Evolutionary conservation across 2,329 filamentous ascomycete species (phyloP).

Genomic region (Davidsoniella virescens): DNA sequence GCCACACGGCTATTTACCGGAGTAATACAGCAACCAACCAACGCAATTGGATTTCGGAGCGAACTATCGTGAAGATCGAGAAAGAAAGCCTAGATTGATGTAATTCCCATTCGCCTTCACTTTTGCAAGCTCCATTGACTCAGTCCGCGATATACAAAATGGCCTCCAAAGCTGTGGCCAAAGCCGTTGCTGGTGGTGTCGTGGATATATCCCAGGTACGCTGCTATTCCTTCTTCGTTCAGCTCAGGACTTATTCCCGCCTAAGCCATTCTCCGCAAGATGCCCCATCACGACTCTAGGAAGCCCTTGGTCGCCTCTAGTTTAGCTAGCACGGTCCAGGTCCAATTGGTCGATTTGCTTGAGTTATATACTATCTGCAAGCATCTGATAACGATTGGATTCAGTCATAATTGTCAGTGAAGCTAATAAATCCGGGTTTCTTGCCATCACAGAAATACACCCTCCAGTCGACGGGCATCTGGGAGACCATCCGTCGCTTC

Average conservation of each 20-base stretch:
- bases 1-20: background rate
- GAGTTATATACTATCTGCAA: background rate
- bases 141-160: conserved; percentile 27
- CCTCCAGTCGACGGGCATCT: conserved; percentile 74
- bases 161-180: conserved; percentile 44
- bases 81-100: background rate
- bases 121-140: background rate
- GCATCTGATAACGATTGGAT: conserved; percentile 9
- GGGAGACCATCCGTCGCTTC: conserved; percentile 64
- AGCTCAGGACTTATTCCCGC: background rate
- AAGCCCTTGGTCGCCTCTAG: background rate
- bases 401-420: conserved; percentile 14
- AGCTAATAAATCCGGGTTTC: background rate
- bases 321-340: too few species aligned
- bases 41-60: conserved; percentile 2
- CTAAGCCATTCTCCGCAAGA: background rate
- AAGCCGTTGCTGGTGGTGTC: conserved; percentile 33
- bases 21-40: background rate
- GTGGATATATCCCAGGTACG: conserved; percentile 44
- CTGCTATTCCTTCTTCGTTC: background rate
- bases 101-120: background rate
- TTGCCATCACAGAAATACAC: conserved; percentile 67
- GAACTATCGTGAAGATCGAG: background rate
- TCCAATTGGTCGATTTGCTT: too few species aligned
- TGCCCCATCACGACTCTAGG: background rate